Conservation (phyloP, 371 early-diverging fungal genomes). For the Syncephalis plumigaleata region DNA sequence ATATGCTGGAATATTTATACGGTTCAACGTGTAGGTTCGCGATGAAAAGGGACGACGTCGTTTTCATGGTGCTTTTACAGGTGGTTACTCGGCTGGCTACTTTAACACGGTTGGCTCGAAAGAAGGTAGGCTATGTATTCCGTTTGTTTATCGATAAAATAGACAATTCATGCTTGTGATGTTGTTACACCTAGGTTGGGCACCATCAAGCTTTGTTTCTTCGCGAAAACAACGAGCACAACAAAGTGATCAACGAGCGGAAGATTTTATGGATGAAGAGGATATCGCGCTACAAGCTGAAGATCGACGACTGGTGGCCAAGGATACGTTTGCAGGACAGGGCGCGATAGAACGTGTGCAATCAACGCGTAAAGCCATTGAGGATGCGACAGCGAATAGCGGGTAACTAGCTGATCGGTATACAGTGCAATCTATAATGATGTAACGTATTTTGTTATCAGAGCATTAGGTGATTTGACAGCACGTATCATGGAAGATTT, state of each 20-base stretch:
- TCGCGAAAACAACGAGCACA: conserved; percentile 26
- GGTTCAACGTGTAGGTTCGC: conserved; percentile 45
- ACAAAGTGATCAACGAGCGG: conserved; percentile 24
- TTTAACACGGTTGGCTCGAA: conserved; percentile 89
- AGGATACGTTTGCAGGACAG: conserved; percentile 45
- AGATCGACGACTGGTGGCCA: conserved; percentile 29
- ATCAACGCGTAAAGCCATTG: conserved; percentile 21
- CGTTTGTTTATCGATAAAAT: not conserved
- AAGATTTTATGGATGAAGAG: conserved; percentile 91
- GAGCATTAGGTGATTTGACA: too few relatives aligned
- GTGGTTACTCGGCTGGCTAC: conserved; percentile 89
- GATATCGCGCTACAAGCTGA: conserved; percentile 46
- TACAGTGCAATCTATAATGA: too few relatives aligned
- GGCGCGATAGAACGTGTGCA: conserved; percentile 45
- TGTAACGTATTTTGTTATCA: too few relatives aligned
- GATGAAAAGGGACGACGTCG: conserved; percentile 76
- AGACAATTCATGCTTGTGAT: not conserved
- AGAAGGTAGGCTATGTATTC: conserved; percentile 42
- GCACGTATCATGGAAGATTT: too few relatives aligned
- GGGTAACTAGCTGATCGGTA: too few relatives aligned
- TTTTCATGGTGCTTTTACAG: conserved; percentile 90
- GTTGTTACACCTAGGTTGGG: conserved; percentile 39
- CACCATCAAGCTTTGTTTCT: conserved; percentile 52
- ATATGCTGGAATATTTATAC: too few relatives aligned
- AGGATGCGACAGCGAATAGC: too few relatives aligned